These are phyloP conservation scores for Wickerhamiella parazyma DNA, from an alignment of 805 yeast species.

Conservation along the genomic window DNA sequence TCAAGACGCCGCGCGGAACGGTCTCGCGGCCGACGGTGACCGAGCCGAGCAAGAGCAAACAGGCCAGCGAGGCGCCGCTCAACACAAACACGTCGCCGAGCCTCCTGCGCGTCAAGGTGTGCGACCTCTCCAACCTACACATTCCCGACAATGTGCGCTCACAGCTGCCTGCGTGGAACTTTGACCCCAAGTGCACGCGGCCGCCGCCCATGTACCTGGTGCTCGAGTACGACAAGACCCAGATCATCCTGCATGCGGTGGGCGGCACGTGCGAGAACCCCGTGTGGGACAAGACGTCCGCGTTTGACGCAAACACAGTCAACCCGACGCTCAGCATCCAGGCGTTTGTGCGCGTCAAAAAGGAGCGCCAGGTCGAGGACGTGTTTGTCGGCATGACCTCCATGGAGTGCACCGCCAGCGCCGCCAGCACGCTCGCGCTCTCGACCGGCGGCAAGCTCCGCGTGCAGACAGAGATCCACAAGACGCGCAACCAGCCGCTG, in stretches of 20 bases:
- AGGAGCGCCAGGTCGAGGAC: conserved; percentile 31
- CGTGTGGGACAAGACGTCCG: conserved; percentile 75
- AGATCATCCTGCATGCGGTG: conserved; percentile 74
- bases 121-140: conserved; percentile 16
- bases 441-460: conserved; percentile 14
- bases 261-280: conserved; percentile 70
- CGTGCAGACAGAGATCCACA: conserved; percentile 19
- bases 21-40: conserved; percentile 17
- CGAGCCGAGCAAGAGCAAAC: not conserved
- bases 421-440: not conserved
- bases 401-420: conserved; percentile 1
- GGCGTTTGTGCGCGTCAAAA: conserved; percentile 53
- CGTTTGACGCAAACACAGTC: conserved; percentile 67
- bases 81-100: conserved; percentile 12
- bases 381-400: conserved; percentile 46
- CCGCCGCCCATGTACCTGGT: conserved; percentile 71
- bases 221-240: conserved; percentile 89
- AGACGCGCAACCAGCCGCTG: conserved; percentile 36
- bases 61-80: not conserved
- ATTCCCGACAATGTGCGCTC: conserved; percentile 36
- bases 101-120: conserved; percentile 44
- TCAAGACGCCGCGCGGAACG: conserved; percentile 23
- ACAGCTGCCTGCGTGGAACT: conserved; percentile 19
- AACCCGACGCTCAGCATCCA: conserved; percentile 44
- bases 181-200: conserved; percentile 31